Percentiles rank a stretch among this genome's conserved stretches.
phyloP scores from a whole-genome alignment of 768 basidiomycete genomes.

The Suillus luteus region DNA sequence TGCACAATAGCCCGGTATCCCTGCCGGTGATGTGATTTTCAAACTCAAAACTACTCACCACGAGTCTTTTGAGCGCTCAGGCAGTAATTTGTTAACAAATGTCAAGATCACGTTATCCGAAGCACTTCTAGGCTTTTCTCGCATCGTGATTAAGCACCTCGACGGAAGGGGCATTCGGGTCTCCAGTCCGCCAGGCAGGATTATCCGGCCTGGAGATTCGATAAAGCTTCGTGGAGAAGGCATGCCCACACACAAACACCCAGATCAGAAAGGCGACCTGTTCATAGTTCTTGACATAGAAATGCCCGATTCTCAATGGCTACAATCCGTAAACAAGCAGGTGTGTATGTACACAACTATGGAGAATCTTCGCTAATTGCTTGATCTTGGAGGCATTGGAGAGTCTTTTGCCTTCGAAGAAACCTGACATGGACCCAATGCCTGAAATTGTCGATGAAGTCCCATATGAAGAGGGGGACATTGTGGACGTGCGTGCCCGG shows the following conservation, averaged over 20 bases:
- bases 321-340: slow-evolving; percentile 59
- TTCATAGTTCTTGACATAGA: slow-evolving; percentile 84
- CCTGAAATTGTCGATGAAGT: slow-evolving; percentile 73
- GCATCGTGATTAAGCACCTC: slow-evolving; percentile 87
- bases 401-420: slow-evolving; percentile 74
- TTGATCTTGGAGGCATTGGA: slow-evolving; percentile 55
- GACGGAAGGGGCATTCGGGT: slow-evolving; percentile 92
- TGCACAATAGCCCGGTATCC: slow-evolving; percentile 69
- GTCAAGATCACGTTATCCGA: slow-evolving; percentile 91
- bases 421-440: slow-evolving; percentile 67
- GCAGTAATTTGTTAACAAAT: slow-evolving; percentile 76
- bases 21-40: slow-evolving; percentile 91
- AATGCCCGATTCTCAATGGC: slow-evolving; percentile 84
- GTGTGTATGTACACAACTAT: slow-evolving; percentile 38
- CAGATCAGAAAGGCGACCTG: slow-evolving; percentile 75
- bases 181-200: slow-evolving; percentile 69
- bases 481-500: slow-evolving; percentile 82
- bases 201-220: slow-evolving; percentile 72
- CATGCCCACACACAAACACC: slow-evolving; percentile 76
- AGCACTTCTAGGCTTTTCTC: slow-evolving; percentile 91
- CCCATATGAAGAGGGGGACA: slow-evolving; percentile 72
- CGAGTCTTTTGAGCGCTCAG: slow-evolving; percentile 79
- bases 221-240: slow-evolving; percentile 84
- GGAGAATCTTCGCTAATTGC: slow-evolving; percentile 11
- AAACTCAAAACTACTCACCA: slow-evolving; percentile 69